Conservation (phyloP, 2,329 filamentous ascomycete genomes). For the Daldinia eschscholtzii region DNA sequence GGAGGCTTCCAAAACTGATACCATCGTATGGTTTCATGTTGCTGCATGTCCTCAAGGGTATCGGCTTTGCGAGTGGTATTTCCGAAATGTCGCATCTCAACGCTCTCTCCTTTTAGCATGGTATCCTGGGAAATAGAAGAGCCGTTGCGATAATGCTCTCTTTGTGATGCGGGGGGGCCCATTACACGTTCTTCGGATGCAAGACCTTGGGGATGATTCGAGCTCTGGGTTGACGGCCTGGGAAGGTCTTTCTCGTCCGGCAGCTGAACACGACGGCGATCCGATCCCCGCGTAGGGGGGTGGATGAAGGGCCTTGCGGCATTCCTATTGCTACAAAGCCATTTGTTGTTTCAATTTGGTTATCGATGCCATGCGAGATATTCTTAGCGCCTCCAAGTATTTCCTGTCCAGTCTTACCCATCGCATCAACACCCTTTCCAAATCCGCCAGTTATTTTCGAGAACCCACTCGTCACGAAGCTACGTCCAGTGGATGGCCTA, state of each 20-base stretch:
- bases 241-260: slow-evolving; percentile 53
- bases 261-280: slow-evolving; percentile 51
- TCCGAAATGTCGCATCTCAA: slow-evolving; percentile 53
- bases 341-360: slow-evolving; percentile 66
- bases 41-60: slow-evolving; percentile 64
- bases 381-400: slow-evolving; percentile 61
- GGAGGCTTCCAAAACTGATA: slow-evolving; percentile 76
- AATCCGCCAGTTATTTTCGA: slow-evolving; percentile 64
- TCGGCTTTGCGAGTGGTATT: slow-evolving; percentile 67
- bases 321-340: slow-evolving; percentile 61
- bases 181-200: slow-evolving; percentile 48
- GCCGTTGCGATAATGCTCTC: slow-evolving; percentile 53
- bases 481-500: slow-evolving; percentile 48
- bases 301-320: slow-evolving; percentile 38
- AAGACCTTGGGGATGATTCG: slow-evolving; percentile 36
- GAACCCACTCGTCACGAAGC: slow-evolving; percentile 56
- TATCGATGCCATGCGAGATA: slow-evolving; percentile 64
- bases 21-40: slow-evolving; percentile 62
- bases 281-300: slow-evolving; percentile 44
- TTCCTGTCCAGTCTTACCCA: slow-evolving; percentile 60
- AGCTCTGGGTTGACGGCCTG: slow-evolving; percentile 46
- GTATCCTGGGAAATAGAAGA: slow-evolving; percentile 58
- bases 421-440: slow-evolving; percentile 59
- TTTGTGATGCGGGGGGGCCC: slow-evolving; percentile 46
- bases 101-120: slow-evolving; percentile 52